Base-by-base conservation (phyloP, 2,329 filamentous ascomycete species). In the Apiospora hydei region DNA sequence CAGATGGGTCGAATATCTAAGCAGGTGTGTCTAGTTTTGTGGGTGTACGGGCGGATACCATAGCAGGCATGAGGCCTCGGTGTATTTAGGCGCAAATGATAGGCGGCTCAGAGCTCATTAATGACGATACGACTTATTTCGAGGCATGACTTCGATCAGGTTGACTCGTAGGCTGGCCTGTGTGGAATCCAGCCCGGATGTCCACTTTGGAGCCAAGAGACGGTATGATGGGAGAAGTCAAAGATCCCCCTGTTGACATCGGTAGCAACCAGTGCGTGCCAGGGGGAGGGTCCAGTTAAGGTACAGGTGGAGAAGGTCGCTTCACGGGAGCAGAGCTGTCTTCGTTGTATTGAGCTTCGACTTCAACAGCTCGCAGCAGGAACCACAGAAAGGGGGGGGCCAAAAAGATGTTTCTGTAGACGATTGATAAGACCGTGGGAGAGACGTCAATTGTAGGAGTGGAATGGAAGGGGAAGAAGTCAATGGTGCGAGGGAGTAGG, bases 401-500 rank as follows among this genome's bases (percentile, higher is more conserved):
- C 34, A 13, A 24, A 64, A 64, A 41, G 10, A 3, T 11, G 34
- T n/a, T 13, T 41, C 21, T 13, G 57, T 41, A 64, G 57, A 64
- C 34, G 57, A n/a, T 64, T 21, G n/a, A 41, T n/a, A 24, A 41
- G 57, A 38, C 38, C 57, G 21, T 38, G 34, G 57, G 30, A 64
- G 30, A 34, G 34, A 64, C 57, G 21, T 41, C 30, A 41, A 18
- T 14, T 14, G 69, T 26, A 70, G 69, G 46, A 49, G 47, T 49
- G 67, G 67, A 51, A 47, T 51, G 67, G 44, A 51, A 64, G 57
- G 30, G 30, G 21, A 24, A 41, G 34, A 64, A 41, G 34, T 18
- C 57, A 64, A 64, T 64, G 57, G 57, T 64, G 57, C 57, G 57
- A 64, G 57, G 57, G 57, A 64, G 67, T 46, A 69, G 67, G 67